Evolutionary conservation across 768 basidiomycete species (phyloP).

Genomic region (Auriculariales sp.): DNA sequence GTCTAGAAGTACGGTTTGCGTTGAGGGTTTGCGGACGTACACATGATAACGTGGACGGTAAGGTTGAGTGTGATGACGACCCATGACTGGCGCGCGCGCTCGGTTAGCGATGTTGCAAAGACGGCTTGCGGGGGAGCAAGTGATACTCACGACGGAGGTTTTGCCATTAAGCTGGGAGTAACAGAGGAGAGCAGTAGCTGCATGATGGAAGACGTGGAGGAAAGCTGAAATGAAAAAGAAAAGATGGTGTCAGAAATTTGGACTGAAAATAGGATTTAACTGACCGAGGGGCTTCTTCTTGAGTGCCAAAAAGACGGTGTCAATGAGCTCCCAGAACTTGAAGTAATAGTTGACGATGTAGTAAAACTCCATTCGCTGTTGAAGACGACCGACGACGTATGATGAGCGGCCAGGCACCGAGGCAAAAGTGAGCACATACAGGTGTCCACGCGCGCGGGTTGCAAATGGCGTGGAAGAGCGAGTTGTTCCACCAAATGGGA

Average conservation of each 20-base stretch:
- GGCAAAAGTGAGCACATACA: conserved; percentile 31
- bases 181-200: conserved; percentile 91
- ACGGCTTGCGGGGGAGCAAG: conserved; percentile 2
- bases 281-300: conserved; percentile 96
- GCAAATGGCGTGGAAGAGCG: conserved; percentile 69
- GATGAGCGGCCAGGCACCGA: conserved; percentile 1
- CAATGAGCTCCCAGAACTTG: conserved; percentile 92
- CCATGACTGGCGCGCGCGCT: too few species aligned
- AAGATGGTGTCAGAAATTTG: not conserved
- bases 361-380: conserved; percentile 83
- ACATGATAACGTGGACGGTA: conserved; percentile 93
- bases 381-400: not conserved
- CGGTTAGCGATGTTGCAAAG: conserved; percentile 1
- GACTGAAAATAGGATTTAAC: too few species aligned
- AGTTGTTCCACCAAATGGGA: conserved; percentile 60
- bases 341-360: conserved; percentile 99
- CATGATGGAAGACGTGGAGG: conserved; percentile 98
- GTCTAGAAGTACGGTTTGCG: not conserved
- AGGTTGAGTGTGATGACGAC: conserved; percentile 86
- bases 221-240: conserved; percentile 43
- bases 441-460: conserved; percentile 67
- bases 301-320: conserved; percentile 91
- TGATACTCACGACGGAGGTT: conserved; percentile 71
- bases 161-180: conserved; percentile 88
- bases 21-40: conserved; percentile 29